A percentile compares a stretch with the other conserved stretches of the same genome.
These are phyloP conservation scores for Stenogyne calaminthoides DNA, from an alignment of 305 asterid genomes.

Conservation along the genomic window DNA sequence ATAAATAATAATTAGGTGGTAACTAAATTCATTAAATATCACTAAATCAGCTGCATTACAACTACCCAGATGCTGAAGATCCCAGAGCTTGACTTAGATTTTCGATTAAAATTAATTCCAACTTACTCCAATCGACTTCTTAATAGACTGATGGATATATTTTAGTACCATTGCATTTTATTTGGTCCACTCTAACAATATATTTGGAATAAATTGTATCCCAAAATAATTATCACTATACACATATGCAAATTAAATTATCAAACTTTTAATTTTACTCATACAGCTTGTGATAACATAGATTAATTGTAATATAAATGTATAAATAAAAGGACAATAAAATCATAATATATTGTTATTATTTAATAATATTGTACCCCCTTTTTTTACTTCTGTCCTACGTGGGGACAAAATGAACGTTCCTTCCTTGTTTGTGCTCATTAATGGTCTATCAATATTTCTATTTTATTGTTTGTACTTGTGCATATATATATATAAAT, in stretches of 20 bases:
- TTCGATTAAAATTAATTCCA: not conserved
- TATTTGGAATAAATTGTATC: too few relatives aligned
- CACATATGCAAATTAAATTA: too few relatives aligned
- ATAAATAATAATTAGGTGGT: slow-evolving; percentile 1
- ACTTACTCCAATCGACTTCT: not conserved
- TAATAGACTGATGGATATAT: too few relatives aligned
- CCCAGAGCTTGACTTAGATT: slow-evolving; percentile 9
- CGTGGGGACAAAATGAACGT: not conserved
- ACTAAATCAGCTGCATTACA: slow-evolving; percentile 22
- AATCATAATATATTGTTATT: too few relatives aligned
- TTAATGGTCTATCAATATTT: not conserved
- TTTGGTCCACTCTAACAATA: too few relatives aligned
- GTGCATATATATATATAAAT: not conserved
- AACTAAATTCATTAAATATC: not conserved
- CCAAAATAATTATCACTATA: too few relatives aligned
- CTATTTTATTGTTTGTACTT: not conserved
- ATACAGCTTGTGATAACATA: not conserved
- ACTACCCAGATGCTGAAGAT: slow-evolving; percentile 26
- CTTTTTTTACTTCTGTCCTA: not conserved
- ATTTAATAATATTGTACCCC: too few relatives aligned
- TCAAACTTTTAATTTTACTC: too few relatives aligned
- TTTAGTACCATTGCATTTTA: too few relatives aligned
- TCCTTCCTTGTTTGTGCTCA: not conserved
- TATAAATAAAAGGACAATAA: not conserved
- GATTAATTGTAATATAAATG: too few relatives aligned